Evolutionary conservation across 1,284 basidiomycete species (phyloP).

Genomic region (Tremellales sp.): DNA sequence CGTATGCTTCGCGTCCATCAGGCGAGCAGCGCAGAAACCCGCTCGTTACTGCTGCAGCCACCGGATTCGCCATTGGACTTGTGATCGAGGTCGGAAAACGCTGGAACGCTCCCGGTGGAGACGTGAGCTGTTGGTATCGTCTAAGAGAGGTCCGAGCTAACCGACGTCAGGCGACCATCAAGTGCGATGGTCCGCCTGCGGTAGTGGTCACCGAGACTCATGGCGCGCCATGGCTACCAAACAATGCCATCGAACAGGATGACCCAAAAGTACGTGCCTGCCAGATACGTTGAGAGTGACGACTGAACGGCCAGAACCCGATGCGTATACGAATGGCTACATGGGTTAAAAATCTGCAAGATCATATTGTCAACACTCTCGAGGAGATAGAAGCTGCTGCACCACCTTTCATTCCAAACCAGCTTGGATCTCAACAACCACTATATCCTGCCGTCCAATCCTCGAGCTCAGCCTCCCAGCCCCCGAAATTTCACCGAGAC

Average conservation of each 20-base stretch:
- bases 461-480: slow-evolving; percentile 15
- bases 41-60: slow-evolving; percentile 9
- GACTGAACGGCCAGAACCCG: slow-evolving; percentile 45
- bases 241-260: slow-evolving; percentile 40
- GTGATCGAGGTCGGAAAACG: slow-evolving; percentile 3
- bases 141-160: too few species aligned
- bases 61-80: slow-evolving; percentile 21
- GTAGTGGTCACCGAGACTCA: slow-evolving; percentile 25
- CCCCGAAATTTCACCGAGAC: slow-evolving; percentile 72
- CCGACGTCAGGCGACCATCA: slow-evolving; percentile 7
- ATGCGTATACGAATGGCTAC: slow-evolving; percentile 79
- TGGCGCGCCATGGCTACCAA: slow-evolving; percentile 36
- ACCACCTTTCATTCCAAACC: slow-evolving; percentile 36
- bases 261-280: slow-evolving; percentile 41
- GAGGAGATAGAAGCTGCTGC: slow-evolving; percentile 72
- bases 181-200: slow-evolving; percentile 35
- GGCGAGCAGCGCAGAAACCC: too few species aligned
- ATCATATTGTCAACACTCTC: slow-evolving; percentile 73
- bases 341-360: slow-evolving; percentile 76
- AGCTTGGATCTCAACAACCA: slow-evolving; percentile 8
- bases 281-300: slow-evolving; percentile 6
- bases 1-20: too few species aligned
- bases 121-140: too few species aligned
- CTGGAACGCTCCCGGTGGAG: not conserved
- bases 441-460: not conserved